Conservation (phyloP, 2,329 filamentous ascomycete genomes). For the Cercospora beticola region DNA sequence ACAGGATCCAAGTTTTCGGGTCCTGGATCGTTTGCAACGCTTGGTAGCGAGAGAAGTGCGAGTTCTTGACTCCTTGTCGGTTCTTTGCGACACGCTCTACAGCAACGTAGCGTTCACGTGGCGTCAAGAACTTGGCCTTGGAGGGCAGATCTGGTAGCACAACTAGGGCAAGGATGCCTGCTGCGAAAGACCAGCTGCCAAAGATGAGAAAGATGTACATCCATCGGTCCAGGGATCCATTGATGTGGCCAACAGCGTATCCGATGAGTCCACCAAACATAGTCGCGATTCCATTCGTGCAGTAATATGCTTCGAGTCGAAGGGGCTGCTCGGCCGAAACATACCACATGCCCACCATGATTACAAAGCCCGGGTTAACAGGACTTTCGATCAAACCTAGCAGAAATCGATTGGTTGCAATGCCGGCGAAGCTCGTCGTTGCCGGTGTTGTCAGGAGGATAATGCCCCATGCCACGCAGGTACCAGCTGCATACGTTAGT, state of each 20-base stretch:
- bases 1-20: conserved; percentile 61
- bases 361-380: conserved; percentile 40
- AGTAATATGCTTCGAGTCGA: conserved; percentile 57
- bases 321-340: conserved; percentile 50
- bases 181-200: conserved; percentile 41
- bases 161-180: conserved; percentile 39
- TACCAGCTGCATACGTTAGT: conserved; percentile 27
- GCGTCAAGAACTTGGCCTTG: conserved; percentile 22
- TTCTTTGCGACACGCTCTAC: conserved; percentile 55
- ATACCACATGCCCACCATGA: conserved; percentile 42
- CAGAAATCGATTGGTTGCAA: conserved; percentile 41
- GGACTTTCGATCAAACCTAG: conserved; percentile 40
- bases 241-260: conserved; percentile 62
- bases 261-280: conserved; percentile 62
- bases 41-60: conserved; percentile 43
- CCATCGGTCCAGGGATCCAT: conserved; percentile 51
- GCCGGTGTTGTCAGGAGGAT: conserved; percentile 45
- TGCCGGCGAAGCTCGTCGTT: conserved; percentile 43
- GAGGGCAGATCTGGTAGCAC: conserved; percentile 23
- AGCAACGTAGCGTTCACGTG: conserved; percentile 36
- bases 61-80: conserved; percentile 56
- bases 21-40: conserved; percentile 53
- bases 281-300: conserved; percentile 60
- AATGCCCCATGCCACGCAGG: conserved; percentile 45
- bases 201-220: conserved; percentile 62